Base-by-base conservation (phyloP, 2,329 filamentous ascomycete genomes). In the Diaporthe ilicicola region DNA sequence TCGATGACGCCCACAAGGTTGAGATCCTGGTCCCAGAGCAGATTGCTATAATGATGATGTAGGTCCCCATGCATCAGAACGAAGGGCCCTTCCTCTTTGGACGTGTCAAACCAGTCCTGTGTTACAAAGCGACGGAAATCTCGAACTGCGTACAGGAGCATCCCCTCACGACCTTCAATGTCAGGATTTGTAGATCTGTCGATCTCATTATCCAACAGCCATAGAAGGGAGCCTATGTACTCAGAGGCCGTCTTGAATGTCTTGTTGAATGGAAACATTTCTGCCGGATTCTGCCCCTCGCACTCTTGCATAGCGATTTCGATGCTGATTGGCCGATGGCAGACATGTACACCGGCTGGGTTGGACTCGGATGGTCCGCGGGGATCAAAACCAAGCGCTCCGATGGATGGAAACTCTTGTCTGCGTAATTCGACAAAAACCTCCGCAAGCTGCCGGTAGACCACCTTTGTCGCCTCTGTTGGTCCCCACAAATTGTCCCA, bases 31-130 rank as follows among this genome's bases (percentile, higher is more conserved):
- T 76, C 69, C 8, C 73, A 62, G 3, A 76, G 42, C n/a, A 74
- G 55, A 61, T 78, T 77, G 17, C 71, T 73, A 15, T 70, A 65
- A 48, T 48, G 44, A 9, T 48, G n/a, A 24, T 71, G 59, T 3
- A 78, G 53, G 66, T 77, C 76, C 4, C 77, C 76, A 70, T 78
- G 76, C 19, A 73, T 72, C 32, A 78, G 59, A 4, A 74, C 73
- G 62, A 77, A 78, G 0, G 76, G 77, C 19, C 74, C 76, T 2
- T 62, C 5, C 19, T 48, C 44, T 48, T 22, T n/a, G 19, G 44
- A 48, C 44, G 4, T 6, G 22, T 48, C 44, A 4, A 22, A 6
- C 44, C 44, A 48, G 17, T 48, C 22, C 19, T 48, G 19, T 15
- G 44, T 48, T 19, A 48, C 44, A 15, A 48, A 48, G 12, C 44